Percentiles rank a stretch among this genome's conserved stretches.
Conservation (phyloP, 495 filamentous ascomycete genomes). For the Penicillium ucsense region DNA sequence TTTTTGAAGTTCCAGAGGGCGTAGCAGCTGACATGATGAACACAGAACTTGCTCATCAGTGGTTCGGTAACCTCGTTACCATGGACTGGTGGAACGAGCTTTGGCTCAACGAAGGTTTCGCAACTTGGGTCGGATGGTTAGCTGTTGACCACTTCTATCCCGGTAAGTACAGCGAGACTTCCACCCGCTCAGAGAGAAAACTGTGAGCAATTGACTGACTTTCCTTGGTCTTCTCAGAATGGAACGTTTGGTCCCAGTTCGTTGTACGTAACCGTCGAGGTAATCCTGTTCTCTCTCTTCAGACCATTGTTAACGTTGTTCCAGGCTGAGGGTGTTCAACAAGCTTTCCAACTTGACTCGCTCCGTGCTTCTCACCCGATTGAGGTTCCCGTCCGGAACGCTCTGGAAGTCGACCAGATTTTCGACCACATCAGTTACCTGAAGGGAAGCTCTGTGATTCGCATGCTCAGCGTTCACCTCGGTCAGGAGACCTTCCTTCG, state of each 20-base stretch:
- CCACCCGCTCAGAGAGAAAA: too few species aligned
- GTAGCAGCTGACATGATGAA: constrained; percentile 3
- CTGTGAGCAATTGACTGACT: too few species aligned
- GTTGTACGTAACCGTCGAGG: constrained; percentile 59
- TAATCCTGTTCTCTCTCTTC: constrained; percentile 15
- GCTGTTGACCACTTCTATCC: constrained; percentile 87
- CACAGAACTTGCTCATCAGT: constrained; percentile 86
- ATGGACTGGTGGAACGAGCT: constrained; percentile 86
- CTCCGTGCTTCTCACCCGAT: constrained; percentile 89
- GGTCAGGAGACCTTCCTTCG: constrained; percentile 76
- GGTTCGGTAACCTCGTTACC: constrained; percentile 92
- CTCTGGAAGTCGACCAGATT: constrained; percentile 89
- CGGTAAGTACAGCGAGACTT: constrained; percentile 25
- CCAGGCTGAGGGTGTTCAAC: constrained; percentile 79
- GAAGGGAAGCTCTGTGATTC: constrained; percentile 90
- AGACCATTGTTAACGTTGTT: constrained; percentile 26
- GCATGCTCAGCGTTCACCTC: constrained; percentile 85
- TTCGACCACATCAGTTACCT: constrained; percentile 94
- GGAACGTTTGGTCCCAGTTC: constrained; percentile 94
- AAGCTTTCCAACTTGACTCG: constrained; percentile 79
- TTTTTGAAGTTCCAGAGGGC: background rate
- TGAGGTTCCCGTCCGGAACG: constrained; percentile 82
- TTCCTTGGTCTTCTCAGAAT: constrained; percentile 40
- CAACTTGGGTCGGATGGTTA: constrained; percentile 96
- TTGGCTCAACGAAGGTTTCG: constrained; percentile 96